Conservation (phyloP, 2,329 filamentous ascomycete genomes). For the Neoscytalidium dimidiatum region DNA sequence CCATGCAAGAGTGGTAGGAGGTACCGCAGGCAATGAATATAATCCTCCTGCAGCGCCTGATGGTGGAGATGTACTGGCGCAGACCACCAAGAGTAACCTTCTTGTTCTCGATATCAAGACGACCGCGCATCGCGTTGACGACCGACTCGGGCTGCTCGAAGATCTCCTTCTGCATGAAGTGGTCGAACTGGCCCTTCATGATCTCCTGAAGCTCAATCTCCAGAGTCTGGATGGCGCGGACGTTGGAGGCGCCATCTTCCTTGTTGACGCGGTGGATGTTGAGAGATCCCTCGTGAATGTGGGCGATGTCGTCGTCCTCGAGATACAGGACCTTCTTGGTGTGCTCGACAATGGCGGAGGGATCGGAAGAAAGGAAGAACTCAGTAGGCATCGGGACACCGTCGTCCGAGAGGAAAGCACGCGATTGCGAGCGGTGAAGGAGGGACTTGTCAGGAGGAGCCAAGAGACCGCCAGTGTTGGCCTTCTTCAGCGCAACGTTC, state of each 20-base stretch:
- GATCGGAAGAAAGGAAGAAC: constrained; percentile 99
- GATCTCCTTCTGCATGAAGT: constrained; percentile 99
- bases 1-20: constrained; percentile 99
- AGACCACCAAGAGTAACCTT: constrained; percentile 93
- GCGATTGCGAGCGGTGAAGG: constrained; percentile 96
- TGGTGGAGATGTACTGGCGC: constrained; percentile 93
- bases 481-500: constrained; percentile 94
- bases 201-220: constrained; percentile 99
- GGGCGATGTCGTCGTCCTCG: constrained; percentile 98
- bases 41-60: constrained; percentile 92
- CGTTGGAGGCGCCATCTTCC: constrained; percentile 93
- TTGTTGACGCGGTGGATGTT: constrained; percentile 99
- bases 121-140: constrained; percentile 99
- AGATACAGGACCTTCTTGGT: constrained; percentile 99
- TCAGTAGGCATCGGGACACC: constrained; percentile 97
- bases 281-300: constrained; percentile 97
- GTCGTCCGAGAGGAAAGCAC: constrained; percentile 98
- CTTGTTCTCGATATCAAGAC: constrained; percentile 91
- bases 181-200: constrained; percentile 99
- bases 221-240: constrained; percentile 96
- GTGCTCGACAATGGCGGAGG: constrained; percentile 97
- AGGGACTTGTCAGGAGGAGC: constrained; percentile 96
- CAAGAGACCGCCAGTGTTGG: constrained; percentile 54
- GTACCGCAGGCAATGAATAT: constrained; percentile 99
- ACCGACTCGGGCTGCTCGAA: constrained; percentile 99